These are phyloP conservation scores for Hypoxylon sp. DNA, from an alignment of 2,329 filamentous ascomycete genomes.

Conservation along the genomic window DNA sequence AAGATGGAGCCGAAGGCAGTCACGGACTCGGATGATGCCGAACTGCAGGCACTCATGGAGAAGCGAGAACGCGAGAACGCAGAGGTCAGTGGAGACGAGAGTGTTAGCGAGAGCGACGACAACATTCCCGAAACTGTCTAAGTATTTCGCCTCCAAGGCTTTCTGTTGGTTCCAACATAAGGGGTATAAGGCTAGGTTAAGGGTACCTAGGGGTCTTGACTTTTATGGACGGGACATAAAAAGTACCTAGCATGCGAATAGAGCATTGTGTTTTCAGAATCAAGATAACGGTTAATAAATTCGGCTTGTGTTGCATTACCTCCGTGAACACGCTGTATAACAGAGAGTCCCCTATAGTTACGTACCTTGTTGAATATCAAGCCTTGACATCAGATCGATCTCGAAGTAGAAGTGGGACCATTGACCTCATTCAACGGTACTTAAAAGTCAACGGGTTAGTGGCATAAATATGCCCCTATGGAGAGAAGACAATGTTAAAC, in stretches of 20 bases:
- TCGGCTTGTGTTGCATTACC: background rate
- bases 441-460: too few relatives aligned
- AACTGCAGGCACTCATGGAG: constrained; percentile 98
- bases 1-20: constrained; percentile 99
- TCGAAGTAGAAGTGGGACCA: constrained; percentile 5
- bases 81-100: constrained; percentile 98
- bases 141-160: constrained; percentile 34
- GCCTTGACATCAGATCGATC: background rate
- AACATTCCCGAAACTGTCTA: constrained; percentile 74
- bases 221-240: constrained; percentile 45
- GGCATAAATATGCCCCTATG: constrained; percentile 1
- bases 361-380: background rate
- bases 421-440: constrained; percentile 3
- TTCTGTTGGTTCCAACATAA: constrained; percentile 33
- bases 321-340: background rate
- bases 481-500: background rate
- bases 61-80: constrained; percentile 98
- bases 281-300: constrained; percentile 24
- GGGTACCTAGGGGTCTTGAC: constrained; percentile 45
- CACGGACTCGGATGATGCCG: constrained; percentile 97
- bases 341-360: background rate
- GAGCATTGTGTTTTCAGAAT: constrained; percentile 38
- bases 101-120: constrained; percentile 94
- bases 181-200: constrained; percentile 41
- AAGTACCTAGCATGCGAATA: constrained; percentile 50